Evolutionary conservation across 768 basidiomycete genomes (phyloP), one percentile per base, ranked within the genome.

Genomic region (Chiua virens): DNA sequence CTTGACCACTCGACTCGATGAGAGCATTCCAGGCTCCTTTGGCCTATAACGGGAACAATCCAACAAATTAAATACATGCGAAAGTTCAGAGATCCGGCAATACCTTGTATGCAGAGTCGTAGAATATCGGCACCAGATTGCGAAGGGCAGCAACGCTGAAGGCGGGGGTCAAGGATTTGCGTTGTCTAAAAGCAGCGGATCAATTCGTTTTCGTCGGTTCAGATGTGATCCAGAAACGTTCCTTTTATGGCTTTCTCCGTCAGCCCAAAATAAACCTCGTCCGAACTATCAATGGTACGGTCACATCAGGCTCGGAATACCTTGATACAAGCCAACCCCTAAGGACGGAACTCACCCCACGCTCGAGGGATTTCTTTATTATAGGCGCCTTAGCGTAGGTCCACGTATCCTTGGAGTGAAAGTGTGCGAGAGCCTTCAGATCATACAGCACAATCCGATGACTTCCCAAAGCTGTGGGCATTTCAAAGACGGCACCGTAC

Each of bases 221-320:
- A 39, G 6, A 9, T 15, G 8, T 1, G 3, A 11, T 5, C 8
- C 0, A 17, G 7, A 5, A 21, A 51, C 50, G 7, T 43, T 71
- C 78, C 77, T 67, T 41, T 63, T 69, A 42, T 81, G 79, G 46
- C 66, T 72, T 15, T 80, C 79, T 13, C 75, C 72, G 30, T 74
- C 65, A 2, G 62, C 54, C 53, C 44, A 59, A 10, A 64, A 34
- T 1, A 75, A 39, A 2, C 73, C 71, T 17, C 57, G 59, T 7
- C 74, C 73, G 28, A 58, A 46, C 50, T 59, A n/a, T n/a, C n/a
- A 30, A 35, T 11, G 8, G 21, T 13, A 37, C 8, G 18, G 20
- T 1, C 28, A 11, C 9, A 30, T 34, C 27, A 38, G 25, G 6
- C n/a, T n/a, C n/a, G n/a, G n/a, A n/a, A n/a, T n/a, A 28, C 14